Conservation (phyloP, 306 rosid genomes). For the Trifolium dubium region DNA sequence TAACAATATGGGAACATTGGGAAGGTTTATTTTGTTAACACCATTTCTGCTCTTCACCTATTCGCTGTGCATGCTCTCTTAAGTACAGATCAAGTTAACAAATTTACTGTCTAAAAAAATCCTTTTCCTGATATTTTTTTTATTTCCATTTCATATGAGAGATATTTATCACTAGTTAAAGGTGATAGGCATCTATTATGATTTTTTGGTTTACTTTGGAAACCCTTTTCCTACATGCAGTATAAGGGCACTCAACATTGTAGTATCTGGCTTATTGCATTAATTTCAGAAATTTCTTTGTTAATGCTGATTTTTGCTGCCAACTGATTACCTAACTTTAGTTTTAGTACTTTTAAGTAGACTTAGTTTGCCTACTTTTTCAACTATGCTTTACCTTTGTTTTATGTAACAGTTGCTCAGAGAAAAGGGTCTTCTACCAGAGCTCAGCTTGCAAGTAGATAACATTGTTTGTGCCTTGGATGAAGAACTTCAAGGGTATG, state of each 20-base stretch:
- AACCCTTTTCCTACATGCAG: background rate
- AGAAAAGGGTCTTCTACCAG: slow-evolving; percentile 88
- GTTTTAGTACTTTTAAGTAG: slow-evolving; percentile 20
- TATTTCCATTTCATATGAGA: slow-evolving; percentile 3
- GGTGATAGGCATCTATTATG: slow-evolving; percentile 17
- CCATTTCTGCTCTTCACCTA: background rate
- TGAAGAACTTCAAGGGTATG: slow-evolving; percentile 86
- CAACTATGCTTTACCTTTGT: slow-evolving; percentile 4
- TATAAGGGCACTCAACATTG: slow-evolving; percentile 6
- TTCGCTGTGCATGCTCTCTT: background rate
- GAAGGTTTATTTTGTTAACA: slow-evolving; percentile 11
- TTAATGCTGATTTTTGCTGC: slow-evolving; percentile 30
- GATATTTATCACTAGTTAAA: slow-evolving; percentile 13
- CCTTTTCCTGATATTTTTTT: background rate
- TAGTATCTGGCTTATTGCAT: slow-evolving; percentile 30
- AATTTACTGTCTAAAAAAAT: background rate
- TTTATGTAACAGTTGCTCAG: slow-evolving; percentile 70
- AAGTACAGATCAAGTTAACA: background rate
- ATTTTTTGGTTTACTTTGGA: slow-evolving; percentile 12
- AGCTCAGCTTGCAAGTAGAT: slow-evolving; percentile 59
- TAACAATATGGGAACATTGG: background rate
- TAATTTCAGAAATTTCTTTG: slow-evolving; percentile 22
- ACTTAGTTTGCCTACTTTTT: background rate
- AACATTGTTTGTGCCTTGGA: slow-evolving; percentile 90
- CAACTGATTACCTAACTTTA: slow-evolving; percentile 19